Evolutionary conservation across 2,329 filamentous ascomycete genomes (phyloP), one percentile per base, ranked within the genome.

Genomic region (Penicillium hesseltinei): DNA sequence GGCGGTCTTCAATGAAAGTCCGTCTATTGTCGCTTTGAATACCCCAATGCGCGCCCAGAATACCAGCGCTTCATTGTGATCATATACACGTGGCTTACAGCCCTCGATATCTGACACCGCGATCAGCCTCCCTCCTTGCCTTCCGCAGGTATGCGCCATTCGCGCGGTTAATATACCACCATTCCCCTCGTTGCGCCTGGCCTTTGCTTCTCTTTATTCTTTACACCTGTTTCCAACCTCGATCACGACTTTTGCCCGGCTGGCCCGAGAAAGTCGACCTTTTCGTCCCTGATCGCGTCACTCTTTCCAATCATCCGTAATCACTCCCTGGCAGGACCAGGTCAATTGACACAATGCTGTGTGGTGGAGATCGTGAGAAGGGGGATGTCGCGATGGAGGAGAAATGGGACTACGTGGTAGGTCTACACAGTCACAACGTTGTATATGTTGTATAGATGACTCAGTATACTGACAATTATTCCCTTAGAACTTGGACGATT

Each of bases 371-470:
- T 61, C 69, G 77, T 65, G 75, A 77, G 61, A 88, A 89, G 71
- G 82, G 81, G 64, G 82, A 88, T 62, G 83, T 93, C 61, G 82
- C 84, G 62, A 87, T 90, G 59, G 93, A 97, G 76, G 91, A 94
- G 78, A 89, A 92, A 81, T 97, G 93, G 93, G 90, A 92, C 69
- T 96, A 92, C 73, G 92, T 97, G 72, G 89, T 91, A 78, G 71
- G 88, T 61, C 25, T 56, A 27, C 43, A 23, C 60, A 35, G 47
- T 43, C 43, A 9, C 10, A 11, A 5, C 29, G 29, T 35, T 27
- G 3, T 13, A 27, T 15, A 33, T 29, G 29, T 31, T 27, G 3
- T 23, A 27, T 17, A 29, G 27, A 1, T 10, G 2, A 17, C 29
- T 35, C 3, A 31, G 9, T 7, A 19, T 40, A 56, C 57, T 63